Evolutionary conservation across 768 basidiomycete genomes (phyloP), one percentile per base, ranked within the genome.

Genomic region (Polyporus arcularius): DNA sequence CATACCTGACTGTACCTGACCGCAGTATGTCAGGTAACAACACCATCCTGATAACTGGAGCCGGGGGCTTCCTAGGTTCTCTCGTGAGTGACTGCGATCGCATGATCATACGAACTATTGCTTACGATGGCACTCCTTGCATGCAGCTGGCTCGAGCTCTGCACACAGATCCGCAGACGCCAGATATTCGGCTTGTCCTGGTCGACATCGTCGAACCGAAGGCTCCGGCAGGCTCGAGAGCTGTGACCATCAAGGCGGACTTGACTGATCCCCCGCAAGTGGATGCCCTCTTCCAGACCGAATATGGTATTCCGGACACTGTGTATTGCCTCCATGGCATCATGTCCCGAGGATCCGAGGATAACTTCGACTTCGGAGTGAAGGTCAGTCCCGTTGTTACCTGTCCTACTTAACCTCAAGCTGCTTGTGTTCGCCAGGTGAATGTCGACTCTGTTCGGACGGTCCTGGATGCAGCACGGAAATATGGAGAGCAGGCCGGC

Each of bases 341-440:
- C 65, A 85, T 87, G 85, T 85, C 83, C 28, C 80, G 84, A 15
- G 83, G 83, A 39, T 78, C 83, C 15, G 85, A 87, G 68, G 81
- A 83, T 59, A 78, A 84, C 62, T 85, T 87, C 68, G 81, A 83
- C 43, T 67, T 85, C 1, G 84, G 83, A n/a, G 58, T 81, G 28
- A 78, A 80, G 73, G 80, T 78, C 28, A 7, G 16, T 15, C 35
- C 41, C 3, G 9, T n/a, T 28, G 70, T 67, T 28, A 9, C 21
- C 31, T 5, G 4, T 18, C 14, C 21, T 26, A 18, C 9, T 8
- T 28, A 2, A 31, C 16, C 14, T 2, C 21, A 28, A 4, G 3
- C 15, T 32, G 26, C 16, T 26, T 12, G 16, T 31, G 3, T 40
- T 16, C 10, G 31, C 55, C 31, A 81, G 77, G 81, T 86, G 60